Evolutionary conservation across 2,329 filamentous ascomycete species (phyloP).

Genomic region (Colletotrichum incanum): DNA sequence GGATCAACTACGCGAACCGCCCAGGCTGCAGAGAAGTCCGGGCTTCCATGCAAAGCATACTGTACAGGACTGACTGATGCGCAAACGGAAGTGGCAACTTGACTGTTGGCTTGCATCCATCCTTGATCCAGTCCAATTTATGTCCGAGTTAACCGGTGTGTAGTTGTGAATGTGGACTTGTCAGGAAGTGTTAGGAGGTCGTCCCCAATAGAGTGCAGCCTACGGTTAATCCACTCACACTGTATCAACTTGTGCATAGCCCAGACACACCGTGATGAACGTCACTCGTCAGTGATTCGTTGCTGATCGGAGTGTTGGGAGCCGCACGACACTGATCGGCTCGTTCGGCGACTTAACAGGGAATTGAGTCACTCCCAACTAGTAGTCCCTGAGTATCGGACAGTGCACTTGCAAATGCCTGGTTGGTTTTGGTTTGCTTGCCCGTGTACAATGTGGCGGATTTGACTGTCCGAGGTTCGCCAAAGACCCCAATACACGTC

Average conservation of each 20-base stretch:
- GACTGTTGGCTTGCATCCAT: conserved; percentile 26
- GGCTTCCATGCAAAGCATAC: conserved; percentile 11
- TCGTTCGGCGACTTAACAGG: conserved; percentile 24
- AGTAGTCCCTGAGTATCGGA: background rate
- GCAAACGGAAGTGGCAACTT: conserved; percentile 7
- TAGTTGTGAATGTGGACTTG: conserved; percentile 9
- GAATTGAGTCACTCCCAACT: conserved; percentile 19
- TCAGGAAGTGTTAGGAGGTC: conserved; percentile 11
- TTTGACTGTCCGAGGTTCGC: conserved; percentile 8
- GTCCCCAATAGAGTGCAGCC: conserved; percentile 32
- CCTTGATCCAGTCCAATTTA: conserved; percentile 29
- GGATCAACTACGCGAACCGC: conserved; percentile 18
- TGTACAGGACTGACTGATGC: background rate
- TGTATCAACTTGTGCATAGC: conserved; percentile 6
- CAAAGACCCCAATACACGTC: background rate
- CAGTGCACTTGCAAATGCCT: background rate
- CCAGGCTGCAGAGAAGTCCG: conserved; percentile 26
- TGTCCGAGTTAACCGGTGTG: conserved; percentile 31
- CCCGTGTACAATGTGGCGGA: conserved; percentile 20
- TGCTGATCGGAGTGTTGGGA: conserved; percentile 15
- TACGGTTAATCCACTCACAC: conserved; percentile 27
- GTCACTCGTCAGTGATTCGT: conserved; percentile 9
- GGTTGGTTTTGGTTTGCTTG: conserved; percentile 13
- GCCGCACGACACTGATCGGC: conserved; percentile 27
- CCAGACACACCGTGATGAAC: background rate